phyloP scores from a whole-genome alignment of 1,284 basidiomycete genomes.

The Xanthoconium separans region DNA sequence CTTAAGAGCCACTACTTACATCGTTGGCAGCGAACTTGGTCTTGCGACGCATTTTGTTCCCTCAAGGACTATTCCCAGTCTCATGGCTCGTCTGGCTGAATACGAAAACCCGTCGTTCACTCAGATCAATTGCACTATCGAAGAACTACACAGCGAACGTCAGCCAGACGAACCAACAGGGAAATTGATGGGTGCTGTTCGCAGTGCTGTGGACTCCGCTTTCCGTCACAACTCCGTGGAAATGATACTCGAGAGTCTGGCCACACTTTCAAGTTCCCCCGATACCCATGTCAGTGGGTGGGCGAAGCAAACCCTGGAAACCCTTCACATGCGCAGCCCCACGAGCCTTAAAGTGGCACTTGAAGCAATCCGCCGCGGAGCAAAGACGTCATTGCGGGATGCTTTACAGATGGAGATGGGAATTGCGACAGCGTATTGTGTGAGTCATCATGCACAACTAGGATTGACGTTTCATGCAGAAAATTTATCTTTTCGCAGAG shows the following conservation, averaged over 20 bases:
- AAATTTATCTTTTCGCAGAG: conserved; percentile 43
- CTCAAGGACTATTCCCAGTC: conserved; percentile 67
- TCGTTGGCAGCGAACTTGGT: conserved; percentile 68
- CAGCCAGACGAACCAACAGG: conserved; percentile 55
- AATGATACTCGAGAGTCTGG: conserved; percentile 64
- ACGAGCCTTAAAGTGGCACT: conserved; percentile 89
- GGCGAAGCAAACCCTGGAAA: conserved; percentile 69
- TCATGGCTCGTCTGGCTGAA: conserved; percentile 61
- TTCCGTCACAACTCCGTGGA: conserved; percentile 74
- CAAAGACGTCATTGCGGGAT: conserved; percentile 58
- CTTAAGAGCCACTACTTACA: conserved; percentile 10
- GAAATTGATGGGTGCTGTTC: conserved; percentile 60
- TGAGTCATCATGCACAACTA: conserved; percentile 42
- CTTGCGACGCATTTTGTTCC: conserved; percentile 91
- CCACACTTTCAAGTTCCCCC: conserved; percentile 43
- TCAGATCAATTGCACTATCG: conserved; percentile 59
- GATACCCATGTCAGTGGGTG: conserved; percentile 57
- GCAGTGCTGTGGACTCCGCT: conserved; percentile 75
- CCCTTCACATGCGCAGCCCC: conserved; percentile 75
- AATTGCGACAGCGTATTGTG: conserved; percentile 80
- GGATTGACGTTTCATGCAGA: conserved; percentile 12
- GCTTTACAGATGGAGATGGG: conserved; percentile 80
- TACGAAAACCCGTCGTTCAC: conserved; percentile 52
- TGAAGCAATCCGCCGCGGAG: conserved; percentile 71
- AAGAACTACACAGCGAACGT: conserved; percentile 64